Evolutionary conservation across 192 early-diverging fungal species (phyloP), one percentile per base, ranked within the genome.

Genomic region (Gonapodya sp.): DNA sequence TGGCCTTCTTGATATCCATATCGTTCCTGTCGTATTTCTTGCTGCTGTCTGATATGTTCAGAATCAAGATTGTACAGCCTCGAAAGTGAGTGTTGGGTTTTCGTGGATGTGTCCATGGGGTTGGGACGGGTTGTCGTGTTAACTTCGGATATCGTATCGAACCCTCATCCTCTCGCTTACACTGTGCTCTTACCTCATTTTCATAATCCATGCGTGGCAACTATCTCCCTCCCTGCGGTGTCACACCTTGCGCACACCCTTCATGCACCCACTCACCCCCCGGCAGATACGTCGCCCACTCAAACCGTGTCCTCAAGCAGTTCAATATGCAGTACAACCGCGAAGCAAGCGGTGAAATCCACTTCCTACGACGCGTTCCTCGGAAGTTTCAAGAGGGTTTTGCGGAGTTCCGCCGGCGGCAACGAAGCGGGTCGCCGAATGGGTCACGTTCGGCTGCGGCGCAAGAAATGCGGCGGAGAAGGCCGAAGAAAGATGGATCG

Each of bases 271-370:
- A 64, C 24, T 64, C 8, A 64, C 46, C 8, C 18, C 2, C 34
- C 34, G 16, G 30, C 34, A 77, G 75, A 34, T 34, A 32, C 31
- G 75, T 77, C 8, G 30, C 75, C 18, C 75, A 77, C 30, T 14
- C 34, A 16, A 77, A 77, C 75, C 75, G 75, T 34, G 75, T 77
- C 18, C 75, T 77, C 75, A 77, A 77, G 31, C 18, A 77, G 8
- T 77, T 77, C 75, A 77, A 77, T 33, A 77, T 77, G 75, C 75
- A 77, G 75, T 77, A 32, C 75, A 77, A 77, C 75, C 18, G 34
- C 18, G 75, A 77, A 77, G 75, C 30, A 18, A 77, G 30, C 31
- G 75, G 75, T 18, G 75, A 77, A 34, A 77, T 77, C 75, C 75
- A 77, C 75, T 77, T 77, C 75, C 31, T 32, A 33, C 75, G 75